phyloP scores from a whole-genome alignment of 2,329 filamentous ascomycete species.

The Ophiosphaerella korrae region DNA sequence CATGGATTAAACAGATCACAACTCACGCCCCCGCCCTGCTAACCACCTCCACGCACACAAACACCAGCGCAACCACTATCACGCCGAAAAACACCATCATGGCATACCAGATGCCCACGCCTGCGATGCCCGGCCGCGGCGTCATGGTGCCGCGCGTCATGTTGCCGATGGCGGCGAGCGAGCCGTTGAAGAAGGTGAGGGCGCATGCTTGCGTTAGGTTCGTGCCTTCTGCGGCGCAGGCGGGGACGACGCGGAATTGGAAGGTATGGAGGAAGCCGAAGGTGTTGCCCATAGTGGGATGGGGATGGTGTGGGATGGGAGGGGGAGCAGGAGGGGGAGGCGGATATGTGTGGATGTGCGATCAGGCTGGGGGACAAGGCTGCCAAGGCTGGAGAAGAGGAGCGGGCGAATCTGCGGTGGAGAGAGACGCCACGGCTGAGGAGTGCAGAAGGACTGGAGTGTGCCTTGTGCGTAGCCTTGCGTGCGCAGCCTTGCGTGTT shows the following conservation, averaged over 20 bases:
- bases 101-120: conserved; percentile 5
- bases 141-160: conserved; percentile 2
- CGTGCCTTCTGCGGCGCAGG: conserved; percentile 5
- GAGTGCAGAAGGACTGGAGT: too few relatives aligned
- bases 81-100: conserved; percentile 6
- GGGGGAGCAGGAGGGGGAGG: neutral
- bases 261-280: conserved; percentile 5
- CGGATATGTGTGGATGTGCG: too few relatives aligned
- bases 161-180: conserved; percentile 2
- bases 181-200: neutral
- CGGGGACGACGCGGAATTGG: conserved; percentile 1
- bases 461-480: too few relatives aligned
- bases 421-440: too few relatives aligned
- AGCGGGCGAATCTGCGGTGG: too few relatives aligned
- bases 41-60: neutral
- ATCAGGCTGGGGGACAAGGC: too few relatives aligned
- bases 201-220: conserved; percentile 1
- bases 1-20: too few relatives aligned
- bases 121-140: conserved; percentile 2
- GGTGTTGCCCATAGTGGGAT: neutral
- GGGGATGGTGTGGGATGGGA: too few relatives aligned
- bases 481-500: too few relatives aligned
- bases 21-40: too few relatives aligned
- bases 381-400: too few relatives aligned
- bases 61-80: neutral